A percentile compares a stretch with the other conserved stretches of the same genome.
Conservation (phyloP, 306 rosid species). For the Prinsepia uniflora region DNA sequence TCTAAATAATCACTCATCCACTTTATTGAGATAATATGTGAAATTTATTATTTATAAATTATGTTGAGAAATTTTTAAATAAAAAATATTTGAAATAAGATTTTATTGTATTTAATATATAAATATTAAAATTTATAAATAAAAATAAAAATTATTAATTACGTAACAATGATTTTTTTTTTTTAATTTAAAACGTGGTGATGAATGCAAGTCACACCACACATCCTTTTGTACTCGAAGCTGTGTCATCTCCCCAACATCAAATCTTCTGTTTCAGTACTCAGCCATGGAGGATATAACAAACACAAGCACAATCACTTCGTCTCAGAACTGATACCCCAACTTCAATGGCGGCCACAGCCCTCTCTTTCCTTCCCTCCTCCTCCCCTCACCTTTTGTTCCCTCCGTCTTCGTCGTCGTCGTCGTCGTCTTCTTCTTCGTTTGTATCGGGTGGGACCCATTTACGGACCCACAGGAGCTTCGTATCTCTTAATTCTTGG, state of each 20-base stretch:
- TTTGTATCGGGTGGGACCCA: slow-evolving; percentile 43
- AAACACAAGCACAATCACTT: neutral
- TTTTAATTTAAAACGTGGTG: neutral
- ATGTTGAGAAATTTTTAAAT: too few relatives aligned
- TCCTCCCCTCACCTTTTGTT: slow-evolving; percentile 27
- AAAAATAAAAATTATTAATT: too few relatives aligned
- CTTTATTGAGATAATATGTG: too few relatives aligned
- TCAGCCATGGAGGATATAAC: neutral
- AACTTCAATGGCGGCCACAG: slow-evolving; percentile 54
- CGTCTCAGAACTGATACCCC: neutral
- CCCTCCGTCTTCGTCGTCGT: slow-evolving; percentile 30
- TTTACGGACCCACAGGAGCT: slow-evolving; percentile 42
- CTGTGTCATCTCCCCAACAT: neutral
- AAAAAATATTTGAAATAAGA: too few relatives aligned
- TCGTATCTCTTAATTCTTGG: slow-evolving; percentile 34
- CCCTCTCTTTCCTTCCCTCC: slow-evolving; percentile 52
- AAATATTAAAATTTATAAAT: too few relatives aligned
- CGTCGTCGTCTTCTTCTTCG: slow-evolving; percentile 28
- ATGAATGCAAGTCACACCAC: neutral
- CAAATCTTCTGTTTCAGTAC: neutral
- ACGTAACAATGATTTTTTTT: too few relatives aligned
- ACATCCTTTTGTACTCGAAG: neutral
- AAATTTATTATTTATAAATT: too few relatives aligned
- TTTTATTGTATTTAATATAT: too few relatives aligned
- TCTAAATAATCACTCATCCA: too few relatives aligned